These are phyloP conservation scores for Silene vulgaris DNA, from an alignment of 179 eudicot species.

Conservation along the genomic window DNA sequence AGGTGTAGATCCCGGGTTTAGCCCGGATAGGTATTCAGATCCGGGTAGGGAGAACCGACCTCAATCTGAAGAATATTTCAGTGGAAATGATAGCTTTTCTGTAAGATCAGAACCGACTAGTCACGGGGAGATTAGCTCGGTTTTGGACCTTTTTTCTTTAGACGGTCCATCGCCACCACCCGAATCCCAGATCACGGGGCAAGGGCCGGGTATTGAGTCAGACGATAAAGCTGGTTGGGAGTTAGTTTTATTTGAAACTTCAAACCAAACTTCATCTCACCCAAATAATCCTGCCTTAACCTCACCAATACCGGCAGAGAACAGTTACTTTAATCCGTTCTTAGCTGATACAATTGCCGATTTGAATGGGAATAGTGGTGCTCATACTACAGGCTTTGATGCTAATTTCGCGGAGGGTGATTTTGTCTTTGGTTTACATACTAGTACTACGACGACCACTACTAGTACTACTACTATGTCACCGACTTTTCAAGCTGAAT, in stretches of 20 bases:
- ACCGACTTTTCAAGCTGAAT: conserved; percentile 16
- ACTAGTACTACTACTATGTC: background rate
- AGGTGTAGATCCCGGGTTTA: conserved; percentile 38
- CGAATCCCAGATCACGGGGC: background rate
- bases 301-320: conserved; percentile 3
- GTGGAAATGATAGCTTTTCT: conserved; percentile 28
- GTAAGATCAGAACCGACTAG: conserved; percentile 32
- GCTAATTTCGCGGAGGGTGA: background rate
- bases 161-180: conserved; percentile 22
- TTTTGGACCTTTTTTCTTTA: conserved; percentile 33
- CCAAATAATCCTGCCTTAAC: conserved; percentile 12
- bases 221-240: conserved; percentile 49
- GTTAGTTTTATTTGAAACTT: conserved; percentile 43
- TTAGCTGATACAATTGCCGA: conserved; percentile 34
- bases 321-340: conserved; percentile 58
- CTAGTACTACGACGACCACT: background rate
- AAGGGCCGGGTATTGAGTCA: conserved; percentile 5
- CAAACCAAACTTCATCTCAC: conserved; percentile 19
- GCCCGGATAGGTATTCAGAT: conserved; percentile 53
- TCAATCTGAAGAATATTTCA: conserved; percentile 25
- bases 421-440: background rate
- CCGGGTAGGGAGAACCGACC: conserved; percentile 30
- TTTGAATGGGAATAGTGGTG: background rate
- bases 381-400: conserved; percentile 4
- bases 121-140: conserved; percentile 17